Conservation (phyloP, 768 basidiomycete genomes). For the Boletus sp. region DNA sequence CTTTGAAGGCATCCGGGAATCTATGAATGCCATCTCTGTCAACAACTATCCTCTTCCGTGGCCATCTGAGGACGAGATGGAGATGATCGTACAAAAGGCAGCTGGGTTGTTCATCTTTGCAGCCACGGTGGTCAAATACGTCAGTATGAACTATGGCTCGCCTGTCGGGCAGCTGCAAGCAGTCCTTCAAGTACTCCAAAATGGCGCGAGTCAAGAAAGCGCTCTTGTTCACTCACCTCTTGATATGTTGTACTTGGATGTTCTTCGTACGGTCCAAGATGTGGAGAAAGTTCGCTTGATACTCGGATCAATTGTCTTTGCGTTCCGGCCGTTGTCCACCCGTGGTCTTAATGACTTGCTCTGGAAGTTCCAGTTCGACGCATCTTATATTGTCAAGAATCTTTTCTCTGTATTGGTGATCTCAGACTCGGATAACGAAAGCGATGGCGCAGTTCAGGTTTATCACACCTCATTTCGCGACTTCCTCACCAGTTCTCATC, state of each 20-base stretch:
- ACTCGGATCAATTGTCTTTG: conserved; percentile 15
- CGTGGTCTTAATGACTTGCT: conserved; percentile 13
- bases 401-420: conserved; percentile 17
- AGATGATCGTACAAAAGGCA: conserved; percentile 17
- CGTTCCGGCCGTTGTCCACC: conserved; percentile 13
- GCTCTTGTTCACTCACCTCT: conserved; percentile 11
- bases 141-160: conserved; percentile 11
- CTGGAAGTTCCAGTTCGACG: conserved; percentile 4
- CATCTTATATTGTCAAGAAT: conserved; percentile 7
- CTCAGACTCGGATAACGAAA: conserved; percentile 3
- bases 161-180: conserved; percentile 9
- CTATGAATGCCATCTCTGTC: not conserved
- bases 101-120: conserved; percentile 30
- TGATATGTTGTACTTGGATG: conserved; percentile 16
- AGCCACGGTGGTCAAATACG: conserved; percentile 28
- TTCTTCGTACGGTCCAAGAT: conserved; percentile 9
- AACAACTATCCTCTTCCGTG: conserved; percentile 5
- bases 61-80: conserved; percentile 24
- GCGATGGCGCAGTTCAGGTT: conserved; percentile 12
- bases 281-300: conserved; percentile 7
- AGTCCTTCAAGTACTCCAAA: conserved; percentile 10
- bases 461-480: conserved; percentile 25
- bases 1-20: conserved; percentile 14
- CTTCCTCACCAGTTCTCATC: conserved; percentile 14
- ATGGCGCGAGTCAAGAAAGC: not conserved